These are phyloP conservation scores for Solanum stenotomum DNA, from an alignment of 257 asterid species.

Conservation along the genomic window DNA sequence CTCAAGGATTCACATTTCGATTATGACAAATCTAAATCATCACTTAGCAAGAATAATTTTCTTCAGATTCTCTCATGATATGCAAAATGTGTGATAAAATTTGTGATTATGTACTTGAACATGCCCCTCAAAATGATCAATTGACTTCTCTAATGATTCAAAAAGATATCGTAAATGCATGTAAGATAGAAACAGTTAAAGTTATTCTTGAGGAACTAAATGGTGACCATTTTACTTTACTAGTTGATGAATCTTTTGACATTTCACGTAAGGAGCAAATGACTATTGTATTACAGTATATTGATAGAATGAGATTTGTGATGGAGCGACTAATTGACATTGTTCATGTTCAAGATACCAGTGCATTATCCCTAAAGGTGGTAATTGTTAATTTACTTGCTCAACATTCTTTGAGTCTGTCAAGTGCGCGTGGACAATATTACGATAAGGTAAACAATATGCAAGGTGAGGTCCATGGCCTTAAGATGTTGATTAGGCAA, in stretches of 20 bases:
- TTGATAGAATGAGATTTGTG: neutral
- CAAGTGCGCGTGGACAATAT: neutral
- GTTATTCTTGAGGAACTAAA: neutral
- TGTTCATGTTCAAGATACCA: neutral
- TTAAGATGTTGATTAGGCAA: neutral
- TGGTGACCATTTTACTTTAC: too few species aligned
- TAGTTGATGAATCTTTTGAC: neutral
- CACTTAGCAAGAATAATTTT: neutral
- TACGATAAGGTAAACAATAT: neutral
- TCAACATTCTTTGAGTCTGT: neutral
- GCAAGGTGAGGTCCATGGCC: neutral
- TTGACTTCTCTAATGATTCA: neutral
- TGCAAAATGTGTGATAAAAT: neutral
- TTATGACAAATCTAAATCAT: neutral
- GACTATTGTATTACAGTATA: neutral
- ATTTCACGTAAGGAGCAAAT: neutral
- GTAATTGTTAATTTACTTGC: too few species aligned
- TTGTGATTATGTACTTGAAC: neutral
- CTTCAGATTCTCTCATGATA: neutral
- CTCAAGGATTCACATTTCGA: neutral
- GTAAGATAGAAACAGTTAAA: neutral
- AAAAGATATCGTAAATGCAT: neutral
- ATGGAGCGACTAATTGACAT: neutral
- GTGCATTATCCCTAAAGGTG: neutral
- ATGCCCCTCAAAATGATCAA: neutral